Base-by-base conservation (phyloP, 1,284 basidiomycete genomes). In the Calocybe gambosa region DNA sequence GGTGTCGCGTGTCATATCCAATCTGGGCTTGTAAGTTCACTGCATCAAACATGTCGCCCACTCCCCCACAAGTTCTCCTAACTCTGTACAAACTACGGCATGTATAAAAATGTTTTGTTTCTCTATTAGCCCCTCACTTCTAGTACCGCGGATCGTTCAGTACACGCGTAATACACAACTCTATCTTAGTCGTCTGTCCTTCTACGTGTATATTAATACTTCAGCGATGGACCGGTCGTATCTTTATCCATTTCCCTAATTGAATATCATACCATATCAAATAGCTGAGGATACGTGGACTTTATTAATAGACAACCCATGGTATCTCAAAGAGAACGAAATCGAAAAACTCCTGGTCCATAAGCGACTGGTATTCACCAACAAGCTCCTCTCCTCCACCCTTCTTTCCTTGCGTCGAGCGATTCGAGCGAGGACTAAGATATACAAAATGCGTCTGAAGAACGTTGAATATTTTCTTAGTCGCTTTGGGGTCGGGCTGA, bases 291-390 rank as follows among this genome's bases (percentile, higher is more conserved):
- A 43, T 23, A 42, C 45, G 46, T 39, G 47, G 50, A 51, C 48
- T 49, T 45, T 39, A 50, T 65, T 66, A 81, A 54, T 75, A 71
- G 25, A 79, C 62, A 51, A 90, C 85, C 86, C 86, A 89, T 39
- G 88, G 88, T 47, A 90, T 77, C 59, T 89, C 92, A 61, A 85
- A 93, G 59, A 95, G 63, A 35, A 95, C 90, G 60, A 95, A 96
- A 67, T 94, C 90, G 62, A 87, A 92, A 65, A 89, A 89, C 65
- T 97, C 93, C 63, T 93, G 88, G 60, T 97, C 93, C 75, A 97
- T 80, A 34, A 97, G 69, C 19, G 80, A 79, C 62, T 92, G 88
- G 63, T 90, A 97, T 65, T 97, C 93, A 53, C 92, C 92, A 10
- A 78, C 75, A 46, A 91, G 81, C 29, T 89, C 85, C 9, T 84